Evolutionary conservation across 2,329 filamentous ascomycete genomes (phyloP).

Genomic region (Sclerotinia glacialis): DNA sequence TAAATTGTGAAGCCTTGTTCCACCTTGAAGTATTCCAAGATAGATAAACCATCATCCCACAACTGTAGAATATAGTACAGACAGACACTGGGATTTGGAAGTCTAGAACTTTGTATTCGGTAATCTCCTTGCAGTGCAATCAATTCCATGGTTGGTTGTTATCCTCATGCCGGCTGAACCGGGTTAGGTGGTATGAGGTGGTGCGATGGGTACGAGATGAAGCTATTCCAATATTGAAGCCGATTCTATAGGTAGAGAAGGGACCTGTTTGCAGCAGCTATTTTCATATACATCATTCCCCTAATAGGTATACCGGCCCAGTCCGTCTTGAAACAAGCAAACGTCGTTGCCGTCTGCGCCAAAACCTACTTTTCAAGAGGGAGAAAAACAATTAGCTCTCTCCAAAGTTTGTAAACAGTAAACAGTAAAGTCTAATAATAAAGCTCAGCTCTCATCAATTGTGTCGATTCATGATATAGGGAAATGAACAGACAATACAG

Average conservation of each 20-base stretch:
- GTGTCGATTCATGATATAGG: neutral
- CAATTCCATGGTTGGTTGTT: neutral
- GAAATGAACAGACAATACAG: neutral
- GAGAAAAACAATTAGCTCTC: neutral
- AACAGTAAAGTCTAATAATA: neutral
- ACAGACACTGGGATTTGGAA: neutral
- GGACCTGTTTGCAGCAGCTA: neutral
- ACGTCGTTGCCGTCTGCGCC: neutral
- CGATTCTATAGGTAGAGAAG: neutral
- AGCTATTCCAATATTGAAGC: neutral
- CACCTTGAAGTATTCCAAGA: neutral
- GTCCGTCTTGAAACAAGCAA: neutral
- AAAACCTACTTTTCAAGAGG: neutral
- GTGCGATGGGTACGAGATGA: neutral
- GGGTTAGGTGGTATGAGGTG: neutral
- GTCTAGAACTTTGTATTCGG: neutral
- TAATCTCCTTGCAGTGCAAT: neutral
- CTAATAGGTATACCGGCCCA: neutral
- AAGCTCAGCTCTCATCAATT: neutral
- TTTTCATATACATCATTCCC: neutral
- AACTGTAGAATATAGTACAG: neutral
- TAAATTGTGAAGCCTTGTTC: neutral
- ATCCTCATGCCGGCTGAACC: neutral
- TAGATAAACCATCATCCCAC: neutral
- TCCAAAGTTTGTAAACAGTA: neutral